These are phyloP conservation scores for Saccharomyces hybrid DNA, from an alignment of 1,139 yeast species.

Conservation along the genomic window DNA sequence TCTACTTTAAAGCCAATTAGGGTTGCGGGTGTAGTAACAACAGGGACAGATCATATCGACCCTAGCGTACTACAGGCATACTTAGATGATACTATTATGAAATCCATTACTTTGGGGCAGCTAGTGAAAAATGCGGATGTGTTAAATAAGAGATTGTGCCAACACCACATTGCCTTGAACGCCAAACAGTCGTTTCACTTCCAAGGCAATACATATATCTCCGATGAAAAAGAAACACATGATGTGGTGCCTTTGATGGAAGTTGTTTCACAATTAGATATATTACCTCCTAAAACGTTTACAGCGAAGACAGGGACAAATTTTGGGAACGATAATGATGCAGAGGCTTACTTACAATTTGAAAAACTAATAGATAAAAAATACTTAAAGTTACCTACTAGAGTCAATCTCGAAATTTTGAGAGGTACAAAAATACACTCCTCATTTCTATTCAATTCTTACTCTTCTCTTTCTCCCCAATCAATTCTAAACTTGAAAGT, in stretches of 20 bases:
- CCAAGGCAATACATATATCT: neutral
- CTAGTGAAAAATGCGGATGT: constrained; percentile 23
- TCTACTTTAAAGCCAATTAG: constrained; percentile 16
- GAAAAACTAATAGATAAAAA: constrained; percentile 54
- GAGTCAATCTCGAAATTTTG: constrained; percentile 52
- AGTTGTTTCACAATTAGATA: constrained; percentile 49
- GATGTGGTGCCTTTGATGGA: constrained; percentile 29
- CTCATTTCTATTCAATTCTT: constrained; percentile 57
- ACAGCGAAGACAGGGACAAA: constrained; percentile 88
- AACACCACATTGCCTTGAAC: constrained; percentile 24
- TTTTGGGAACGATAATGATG: constrained; percentile 82
- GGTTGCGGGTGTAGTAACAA: constrained; percentile 19
- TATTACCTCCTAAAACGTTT: constrained; percentile 57
- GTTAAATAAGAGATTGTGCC: constrained; percentile 22
- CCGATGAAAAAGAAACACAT: neutral
- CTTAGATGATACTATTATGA: constrained; percentile 25
- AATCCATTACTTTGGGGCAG: constrained; percentile 23
- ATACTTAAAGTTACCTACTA: neutral
- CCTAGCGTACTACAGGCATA: constrained; percentile 20
- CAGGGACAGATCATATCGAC: constrained; percentile 18
- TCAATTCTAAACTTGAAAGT: constrained; percentile 48
- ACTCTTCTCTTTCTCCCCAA: constrained; percentile 44
- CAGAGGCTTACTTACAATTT: constrained; percentile 80
- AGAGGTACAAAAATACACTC: constrained; percentile 75
- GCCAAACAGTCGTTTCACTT: constrained; percentile 12